Evolutionary conservation across 176 grass and related monocot species (phyloP).

Genomic region (Carex parvula): DNA sequence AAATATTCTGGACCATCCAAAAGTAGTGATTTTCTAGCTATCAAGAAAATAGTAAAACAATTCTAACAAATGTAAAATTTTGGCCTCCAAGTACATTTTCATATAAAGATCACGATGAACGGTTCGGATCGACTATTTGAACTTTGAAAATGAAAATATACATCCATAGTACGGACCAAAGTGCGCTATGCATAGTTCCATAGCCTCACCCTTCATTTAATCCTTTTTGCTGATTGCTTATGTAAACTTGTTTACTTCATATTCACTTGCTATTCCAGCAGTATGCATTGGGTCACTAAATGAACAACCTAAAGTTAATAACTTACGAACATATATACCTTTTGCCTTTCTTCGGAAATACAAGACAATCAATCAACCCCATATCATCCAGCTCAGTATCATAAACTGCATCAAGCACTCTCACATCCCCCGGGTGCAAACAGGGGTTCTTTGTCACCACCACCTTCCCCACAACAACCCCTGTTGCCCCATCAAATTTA

Average conservation of each 20-base stretch:
- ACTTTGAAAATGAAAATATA: too few species aligned
- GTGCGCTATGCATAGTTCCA: too few species aligned
- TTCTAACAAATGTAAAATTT: too few species aligned
- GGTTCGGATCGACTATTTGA: too few species aligned
- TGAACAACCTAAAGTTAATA: not conserved
- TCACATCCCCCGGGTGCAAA: slow-evolving; percentile 93
- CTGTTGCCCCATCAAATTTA: slow-evolving; percentile 41
- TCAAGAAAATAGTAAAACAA: too few species aligned
- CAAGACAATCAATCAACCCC: slow-evolving; percentile 66
- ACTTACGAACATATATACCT: slow-evolving; percentile 43
- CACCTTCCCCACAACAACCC: slow-evolving; percentile 63
- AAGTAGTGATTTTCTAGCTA: not conserved
- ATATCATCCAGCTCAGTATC: slow-evolving; percentile 54
- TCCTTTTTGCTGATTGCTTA: not conserved
- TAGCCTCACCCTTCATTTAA: not conserved
- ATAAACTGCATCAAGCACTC: slow-evolving; percentile 83
- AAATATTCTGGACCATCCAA: not conserved
- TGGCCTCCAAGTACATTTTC: not conserved
- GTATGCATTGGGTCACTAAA: not conserved
- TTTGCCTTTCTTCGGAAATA: slow-evolving; percentile 86
- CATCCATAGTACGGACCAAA: too few species aligned
- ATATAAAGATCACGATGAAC: too few species aligned
- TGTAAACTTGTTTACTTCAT: not conserved
- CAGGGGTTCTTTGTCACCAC: slow-evolving; percentile 84
- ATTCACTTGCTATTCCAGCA: not conserved